Evolutionary conservation across 768 basidiomycete genomes (phyloP), one percentile per base, ranked within the genome.

Genomic region (Serendipita vermifera): DNA sequence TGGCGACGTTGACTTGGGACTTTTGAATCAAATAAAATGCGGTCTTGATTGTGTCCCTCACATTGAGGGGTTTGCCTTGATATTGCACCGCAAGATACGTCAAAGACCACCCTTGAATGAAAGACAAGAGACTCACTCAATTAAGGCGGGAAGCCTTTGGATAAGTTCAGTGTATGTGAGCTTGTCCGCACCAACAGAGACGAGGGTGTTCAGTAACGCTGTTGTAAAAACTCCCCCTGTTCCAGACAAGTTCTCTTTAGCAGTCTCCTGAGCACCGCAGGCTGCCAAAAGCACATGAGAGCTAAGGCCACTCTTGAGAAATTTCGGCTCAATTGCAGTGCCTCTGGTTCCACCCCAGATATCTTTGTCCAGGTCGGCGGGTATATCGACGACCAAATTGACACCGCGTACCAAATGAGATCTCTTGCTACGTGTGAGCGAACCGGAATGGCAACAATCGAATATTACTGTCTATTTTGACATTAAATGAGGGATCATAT

Each of bases 341-440:
- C n/a, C n/a, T n/a, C n/a, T n/a, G n/a, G n/a, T n/a, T n/a, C n/a
- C n/a, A n/a, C n/a, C n/a, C n/a, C n/a, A n/a, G n/a, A n/a, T n/a
- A n/a, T n/a, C n/a, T n/a, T n/a, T n/a, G n/a, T n/a, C n/a, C n/a
- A n/a, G n/a, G n/a, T n/a, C n/a, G n/a, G n/a, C n/a, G n/a, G n/a
- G n/a, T n/a, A n/a, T n/a, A n/a, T n/a, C n/a, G n/a, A n/a, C n/a
- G n/a, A n/a, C n/a, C n/a, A n/a, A n/a, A n/a, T n/a, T n/a, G n/a
- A n/a, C n/a, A n/a, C n/a, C n/a, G n/a, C n/a, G n/a, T n/a, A n/a
- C n/a, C n/a, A n/a, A n/a, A n/a, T n/a, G n/a, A n/a, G n/a, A n/a
- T n/a, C n/a, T n/a, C n/a, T n/a, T n/a, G n/a, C n/a, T n/a, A n/a
- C 74, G 67, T 13, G 64, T 68, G 9, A 70, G 64, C 0, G 72